Evolutionary conservation across 352 stramenopile species (phyloP), one percentile per base, ranked within the genome.

Genomic region (Phytophthora fragariae): DNA sequence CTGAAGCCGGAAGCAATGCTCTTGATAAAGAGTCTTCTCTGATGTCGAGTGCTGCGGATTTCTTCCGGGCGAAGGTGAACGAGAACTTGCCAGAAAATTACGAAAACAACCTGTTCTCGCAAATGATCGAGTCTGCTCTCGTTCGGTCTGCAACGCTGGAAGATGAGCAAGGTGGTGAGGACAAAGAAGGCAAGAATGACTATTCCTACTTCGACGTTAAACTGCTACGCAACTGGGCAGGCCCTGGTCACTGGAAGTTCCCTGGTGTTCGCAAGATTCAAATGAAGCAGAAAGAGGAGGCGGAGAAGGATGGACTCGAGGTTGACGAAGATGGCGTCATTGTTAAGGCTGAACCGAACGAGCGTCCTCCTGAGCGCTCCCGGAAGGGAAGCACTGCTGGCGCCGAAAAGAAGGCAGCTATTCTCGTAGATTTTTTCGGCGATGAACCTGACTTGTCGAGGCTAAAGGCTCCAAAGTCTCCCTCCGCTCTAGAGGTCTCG

Each of bases 181-280:
- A 83, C 62, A 55, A 71, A 3, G 79, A 86, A 11, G 76, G 74
- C 3, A 77, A 75, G 64, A 82, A 82, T 55, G 89, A 95, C 33
- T 95, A 95, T 59, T 93, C 87, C 55, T 95, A 93, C 64, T 95
- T 94, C 47, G 89, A 95, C 49, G 79, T 87, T 1, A 94, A 95
- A 65, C 79, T 93, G 80, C 76, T 95, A 29, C 88, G 90, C 17
- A 95, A 95, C 60, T 94, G 87, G 87, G 87, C 87, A 47, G 87
- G 87, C 4, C 87, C 89, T 11, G 79, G 76, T 2, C 86, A 95
- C 55, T 92, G 85, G 83, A 95, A 95, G 56, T 89, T 93, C 41
- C 81, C 80, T 59, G 75, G 79, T 29, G 67, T 82, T 41, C 84
- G 84, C 54, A 86, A 85, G 41, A 70, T 90, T 19, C 80, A 89